Conservation (phyloP, 352 stramenopile genomes). For the Phytophthora fragariaefolia region DNA sequence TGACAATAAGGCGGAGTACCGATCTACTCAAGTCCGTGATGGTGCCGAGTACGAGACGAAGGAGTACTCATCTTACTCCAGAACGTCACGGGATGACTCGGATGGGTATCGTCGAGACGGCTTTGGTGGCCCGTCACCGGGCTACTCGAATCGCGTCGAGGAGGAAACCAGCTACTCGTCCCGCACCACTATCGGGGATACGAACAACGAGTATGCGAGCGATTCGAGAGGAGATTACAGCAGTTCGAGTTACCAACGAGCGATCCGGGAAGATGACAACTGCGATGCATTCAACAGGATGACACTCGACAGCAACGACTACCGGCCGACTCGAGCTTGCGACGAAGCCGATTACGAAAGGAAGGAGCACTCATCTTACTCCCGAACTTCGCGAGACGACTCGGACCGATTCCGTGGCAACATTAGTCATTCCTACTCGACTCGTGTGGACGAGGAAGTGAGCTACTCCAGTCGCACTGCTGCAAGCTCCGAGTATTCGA, state of each 20-base stretch:
- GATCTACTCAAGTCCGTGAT: background rate
- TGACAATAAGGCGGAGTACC: background rate
- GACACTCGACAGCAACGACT: background rate
- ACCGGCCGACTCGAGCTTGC: background rate
- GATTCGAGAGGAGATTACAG: background rate
- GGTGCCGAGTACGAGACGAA: background rate
- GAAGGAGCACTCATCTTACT: background rate
- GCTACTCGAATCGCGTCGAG: conserved; percentile 1
- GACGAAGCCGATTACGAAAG: conserved; percentile 1
- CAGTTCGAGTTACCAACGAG: background rate
- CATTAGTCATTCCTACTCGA: too few relatives aligned
- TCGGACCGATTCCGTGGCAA: too few relatives aligned
- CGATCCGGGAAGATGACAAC: background rate
- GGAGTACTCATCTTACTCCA: background rate
- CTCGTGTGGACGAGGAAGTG: background rate
- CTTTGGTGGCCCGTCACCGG: background rate
- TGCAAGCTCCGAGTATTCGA: background rate
- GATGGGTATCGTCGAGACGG: background rate
- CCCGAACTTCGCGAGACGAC: background rate
- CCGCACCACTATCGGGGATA: background rate
- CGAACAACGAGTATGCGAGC: background rate
- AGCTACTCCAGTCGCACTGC: background rate
- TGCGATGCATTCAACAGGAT: conserved; percentile 1
- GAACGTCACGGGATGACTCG: conserved; percentile 4
- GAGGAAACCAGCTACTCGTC: background rate